Evolutionary conservation across 2,329 filamentous ascomycete species (phyloP), one percentile per base, ranked within the genome.

Genomic region (Xylariaceae sp.): DNA sequence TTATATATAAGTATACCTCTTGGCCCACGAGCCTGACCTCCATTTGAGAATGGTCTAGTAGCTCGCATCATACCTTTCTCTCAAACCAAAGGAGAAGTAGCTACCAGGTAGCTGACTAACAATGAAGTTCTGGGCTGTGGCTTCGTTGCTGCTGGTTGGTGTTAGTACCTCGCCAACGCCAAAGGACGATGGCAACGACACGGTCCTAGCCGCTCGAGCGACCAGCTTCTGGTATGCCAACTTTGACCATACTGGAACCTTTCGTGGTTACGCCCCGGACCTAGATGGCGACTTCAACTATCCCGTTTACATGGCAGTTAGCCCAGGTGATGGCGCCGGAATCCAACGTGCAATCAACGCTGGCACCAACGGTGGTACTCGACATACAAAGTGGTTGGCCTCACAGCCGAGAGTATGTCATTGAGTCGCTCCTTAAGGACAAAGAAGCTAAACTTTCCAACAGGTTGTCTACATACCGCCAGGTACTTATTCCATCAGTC

Each of bases 381-480:
- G 76, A 8, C 67, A 78, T 29, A 59, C 65, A 2, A 34, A 73
- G 50, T 79, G 76, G 76, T 63, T 79, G 6, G 74, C 76, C 2
- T 76, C 74, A 26, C 74, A 78, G 60, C 77, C 76, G 14, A 70
- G 76, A 50, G 73, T 74, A 65, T 24, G 54, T 41, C 26, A n/a
- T 14, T 29, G 5, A 6, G 6, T 29, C 2, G 7, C 52, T 46
- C 14, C 6, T 31, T 36, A 19, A 5, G 58, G 34, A 46, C 4
- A 11, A 16, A 9, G 6, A 57, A 19, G 45, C 50, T 59, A 49
- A 61, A 57, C 9, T 48, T 34, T 6, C 24, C 21, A n/a, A 56
- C 39, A 74, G 72, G 75, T 78, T 24, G 76, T 79, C 3, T 79
- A 77, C 48, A 71, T 79, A 36, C 76, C 76, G 0, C 71, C 76